Percentiles rank a stretch among this genome's conserved stretches.
phyloP scores from a whole-genome alignment of 2,329 filamentous ascomycete species.

The Trichoderma sp. region DNA sequence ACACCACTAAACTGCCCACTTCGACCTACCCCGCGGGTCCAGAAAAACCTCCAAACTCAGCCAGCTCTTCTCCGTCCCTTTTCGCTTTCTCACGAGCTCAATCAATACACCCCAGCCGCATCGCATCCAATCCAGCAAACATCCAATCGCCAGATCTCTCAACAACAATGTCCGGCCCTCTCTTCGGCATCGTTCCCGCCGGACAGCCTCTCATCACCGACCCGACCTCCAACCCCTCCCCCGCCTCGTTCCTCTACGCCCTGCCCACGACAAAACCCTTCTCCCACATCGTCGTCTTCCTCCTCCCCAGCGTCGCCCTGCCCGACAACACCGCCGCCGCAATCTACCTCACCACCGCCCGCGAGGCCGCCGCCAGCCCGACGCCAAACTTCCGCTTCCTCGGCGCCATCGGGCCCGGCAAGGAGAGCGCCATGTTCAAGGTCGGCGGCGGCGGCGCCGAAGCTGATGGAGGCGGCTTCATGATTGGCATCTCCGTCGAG shows the following conservation, averaged over 20 bases:
- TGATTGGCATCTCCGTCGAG: constrained; percentile 82
- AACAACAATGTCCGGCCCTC: constrained; percentile 41
- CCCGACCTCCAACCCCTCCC: constrained; percentile 52
- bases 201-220: constrained; percentile 56
- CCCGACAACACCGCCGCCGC: constrained; percentile 77
- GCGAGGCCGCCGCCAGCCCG: constrained; percentile 41
- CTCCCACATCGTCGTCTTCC: constrained; percentile 83
- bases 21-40: neutral
- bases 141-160: neutral
- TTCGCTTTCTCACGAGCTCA: neutral
- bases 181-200: constrained; percentile 60
- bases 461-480: constrained; percentile 44
- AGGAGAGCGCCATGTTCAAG: constrained; percentile 90
- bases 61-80: neutral
- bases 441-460: constrained; percentile 44
- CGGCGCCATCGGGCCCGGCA: constrained; percentile 83
- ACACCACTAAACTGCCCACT: neutral
- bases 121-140: neutral
- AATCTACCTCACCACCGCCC: constrained; percentile 72
- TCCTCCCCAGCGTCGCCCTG: constrained; percentile 73
- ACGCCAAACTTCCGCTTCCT: constrained; percentile 73
- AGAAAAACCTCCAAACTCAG: neutral
- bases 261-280: constrained; percentile 54
- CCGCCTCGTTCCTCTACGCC: constrained; percentile 56
- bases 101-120: neutral